A percentile compares a stretch with the other conserved stretches of the same genome.
phyloP scores from a whole-genome alignment of 2,329 filamentous ascomycete species.

The Septoria petroselini region DNA sequence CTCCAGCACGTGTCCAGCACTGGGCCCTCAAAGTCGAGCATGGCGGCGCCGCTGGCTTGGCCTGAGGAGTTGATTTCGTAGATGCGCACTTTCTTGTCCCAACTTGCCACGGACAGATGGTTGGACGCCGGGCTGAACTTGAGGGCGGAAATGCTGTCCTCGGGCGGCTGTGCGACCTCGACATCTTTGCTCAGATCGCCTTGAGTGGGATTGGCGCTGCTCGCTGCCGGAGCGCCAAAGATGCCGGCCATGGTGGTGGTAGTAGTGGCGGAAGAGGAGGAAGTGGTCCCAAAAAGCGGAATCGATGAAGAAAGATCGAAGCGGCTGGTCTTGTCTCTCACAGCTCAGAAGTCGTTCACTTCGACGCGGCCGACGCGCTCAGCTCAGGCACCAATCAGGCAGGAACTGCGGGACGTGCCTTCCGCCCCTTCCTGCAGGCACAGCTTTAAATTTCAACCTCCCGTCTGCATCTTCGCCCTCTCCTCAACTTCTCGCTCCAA shows the following conservation, averaged over 20 bases:
- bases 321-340: background rate
- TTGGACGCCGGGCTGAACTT: slow-evolving; percentile 75
- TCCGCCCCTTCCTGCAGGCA: background rate
- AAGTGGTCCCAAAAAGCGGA: too few relatives aligned
- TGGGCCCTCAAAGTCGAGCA: slow-evolving; percentile 81
- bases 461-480: slow-evolving; percentile 32
- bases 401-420: background rate
- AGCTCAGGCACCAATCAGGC: slow-evolving; percentile 3
- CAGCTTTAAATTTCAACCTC: slow-evolving; percentile 49
- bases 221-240: slow-evolving; percentile 56
- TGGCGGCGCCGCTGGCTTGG: slow-evolving; percentile 77
- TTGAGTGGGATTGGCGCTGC: slow-evolving; percentile 65
- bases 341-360: background rate
- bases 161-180: slow-evolving; percentile 70
- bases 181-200: slow-evolving; percentile 92
- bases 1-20: slow-evolving; percentile 85
- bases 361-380: slow-evolving; percentile 4
- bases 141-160: slow-evolving; percentile 86
- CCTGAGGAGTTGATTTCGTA: slow-evolving; percentile 83
- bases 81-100: slow-evolving; percentile 97
- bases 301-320: background rate
- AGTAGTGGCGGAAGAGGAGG: background rate
- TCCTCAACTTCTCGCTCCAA: slow-evolving; percentile 87
- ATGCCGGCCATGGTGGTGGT: slow-evolving; percentile 19
- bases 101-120: slow-evolving; percentile 84